phyloP scores from a whole-genome alignment of 352 stramenopile genomes.

The Phytophthora nicotianae region DNA sequence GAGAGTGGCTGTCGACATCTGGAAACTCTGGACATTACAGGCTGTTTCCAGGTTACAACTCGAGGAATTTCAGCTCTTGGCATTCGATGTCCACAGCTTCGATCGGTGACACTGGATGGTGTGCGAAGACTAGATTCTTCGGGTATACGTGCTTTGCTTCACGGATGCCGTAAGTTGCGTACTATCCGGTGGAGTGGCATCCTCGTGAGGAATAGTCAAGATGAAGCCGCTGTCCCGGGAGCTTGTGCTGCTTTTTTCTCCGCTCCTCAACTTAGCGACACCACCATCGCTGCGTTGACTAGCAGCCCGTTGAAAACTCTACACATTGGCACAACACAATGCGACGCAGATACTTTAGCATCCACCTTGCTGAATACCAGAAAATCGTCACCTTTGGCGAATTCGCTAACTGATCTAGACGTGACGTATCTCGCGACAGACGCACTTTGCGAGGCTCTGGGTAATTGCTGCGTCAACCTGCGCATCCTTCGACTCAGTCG shows the following conservation, averaged over 20 bases:
- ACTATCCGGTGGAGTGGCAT: constrained; percentile 60
- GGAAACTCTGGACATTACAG: constrained; percentile 58
- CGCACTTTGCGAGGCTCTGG: constrained; percentile 54
- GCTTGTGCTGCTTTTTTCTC: constrained; percentile 67
- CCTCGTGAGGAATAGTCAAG: constrained; percentile 54
- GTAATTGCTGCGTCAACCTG: constrained; percentile 39
- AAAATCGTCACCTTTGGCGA: constrained; percentile 9
- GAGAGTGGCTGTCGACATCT: constrained; percentile 50
- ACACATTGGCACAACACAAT: constrained; percentile 62
- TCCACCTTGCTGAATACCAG: constrained; percentile 17
- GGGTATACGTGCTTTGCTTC: constrained; percentile 37
- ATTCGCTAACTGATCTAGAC: constrained; percentile 54
- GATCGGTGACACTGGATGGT: constrained; percentile 60
- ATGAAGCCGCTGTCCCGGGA: constrained; percentile 3
- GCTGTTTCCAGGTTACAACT: constrained; percentile 72
- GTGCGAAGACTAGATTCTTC: constrained; percentile 48
- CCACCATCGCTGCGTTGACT: constrained; percentile 34
- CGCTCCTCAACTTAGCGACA: constrained; percentile 49
- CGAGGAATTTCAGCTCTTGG: constrained; percentile 46
- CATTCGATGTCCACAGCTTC: constrained; percentile 41
- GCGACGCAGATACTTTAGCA: constrained; percentile 54
- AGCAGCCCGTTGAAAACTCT: constrained; percentile 43
- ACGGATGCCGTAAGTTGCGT: constrained; percentile 43
- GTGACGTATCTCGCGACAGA: constrained; percentile 68
- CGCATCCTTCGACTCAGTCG: constrained; percentile 59